Percentiles rank a stretch among this genome's conserved stretches.
Evolutionary conservation across 2,329 filamentous ascomycete species (phyloP).

Genomic region (Xylariaceae sp.): DNA sequence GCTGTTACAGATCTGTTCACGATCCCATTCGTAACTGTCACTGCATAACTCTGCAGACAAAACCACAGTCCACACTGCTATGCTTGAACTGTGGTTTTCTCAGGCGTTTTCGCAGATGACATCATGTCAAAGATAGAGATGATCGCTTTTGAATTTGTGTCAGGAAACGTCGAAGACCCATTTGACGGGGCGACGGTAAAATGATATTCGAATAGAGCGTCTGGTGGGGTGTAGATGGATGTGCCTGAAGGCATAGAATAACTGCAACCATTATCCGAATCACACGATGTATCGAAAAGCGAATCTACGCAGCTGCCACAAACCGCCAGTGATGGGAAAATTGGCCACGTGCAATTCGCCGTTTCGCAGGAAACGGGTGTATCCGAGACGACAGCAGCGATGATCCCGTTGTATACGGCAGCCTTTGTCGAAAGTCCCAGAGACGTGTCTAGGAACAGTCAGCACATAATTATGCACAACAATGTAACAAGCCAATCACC

Average conservation of each 20-base stretch:
- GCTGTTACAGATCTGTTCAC: constrained; percentile 33
- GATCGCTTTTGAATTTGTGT: constrained; percentile 35
- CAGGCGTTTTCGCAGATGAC: constrained; percentile 34
- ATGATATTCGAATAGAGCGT: constrained; percentile 32
- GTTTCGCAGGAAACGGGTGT: constrained; percentile 40
- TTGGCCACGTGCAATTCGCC: constrained; percentile 45
- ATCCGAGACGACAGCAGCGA: constrained; percentile 38
- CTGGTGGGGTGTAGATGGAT: constrained; percentile 32
- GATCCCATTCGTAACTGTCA: constrained; percentile 39
- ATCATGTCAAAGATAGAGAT: constrained; percentile 46
- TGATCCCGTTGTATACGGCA: constrained; percentile 46
- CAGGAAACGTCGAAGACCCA: constrained; percentile 22
- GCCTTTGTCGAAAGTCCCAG: constrained; percentile 45
- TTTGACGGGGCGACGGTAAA: constrained; percentile 42
- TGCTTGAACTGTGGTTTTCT: constrained; percentile 31
- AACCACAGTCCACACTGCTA: constrained; percentile 47
- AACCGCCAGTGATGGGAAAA: constrained; percentile 44
- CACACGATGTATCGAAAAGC: constrained; percentile 21
- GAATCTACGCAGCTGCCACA: constrained; percentile 43
- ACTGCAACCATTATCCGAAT: constrained; percentile 33
- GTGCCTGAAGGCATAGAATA: constrained; percentile 41
- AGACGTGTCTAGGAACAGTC: constrained; percentile 25
- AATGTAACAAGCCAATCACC: constrained; percentile 2
- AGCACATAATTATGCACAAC: constrained; percentile 6
- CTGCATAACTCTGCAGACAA: constrained; percentile 43